A percentile compares a stretch with the other conserved stretches of the same genome.
These are phyloP conservation scores for Starmerella etchellsii DNA, from an alignment of 805 yeast species.

Conservation along the genomic window DNA sequence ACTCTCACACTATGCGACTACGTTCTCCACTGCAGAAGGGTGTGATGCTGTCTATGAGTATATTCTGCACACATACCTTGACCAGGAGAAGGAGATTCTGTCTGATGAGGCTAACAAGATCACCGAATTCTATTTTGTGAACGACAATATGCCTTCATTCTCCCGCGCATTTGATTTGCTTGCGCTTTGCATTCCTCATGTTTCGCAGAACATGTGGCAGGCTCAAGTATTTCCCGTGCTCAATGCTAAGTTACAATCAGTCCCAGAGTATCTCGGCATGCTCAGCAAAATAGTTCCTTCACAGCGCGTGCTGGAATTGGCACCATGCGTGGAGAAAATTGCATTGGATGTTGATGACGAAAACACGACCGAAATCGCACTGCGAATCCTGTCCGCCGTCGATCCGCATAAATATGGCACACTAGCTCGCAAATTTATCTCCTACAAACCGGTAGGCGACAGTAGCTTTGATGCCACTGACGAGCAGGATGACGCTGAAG, in stretches of 20 bases:
- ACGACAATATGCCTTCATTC: not conserved
- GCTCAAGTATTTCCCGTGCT: not conserved
- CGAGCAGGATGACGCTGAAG: not conserved
- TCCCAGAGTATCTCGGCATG: not conserved
- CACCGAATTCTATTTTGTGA: not conserved
- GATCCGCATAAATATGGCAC: not conserved
- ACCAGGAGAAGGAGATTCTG: not conserved
- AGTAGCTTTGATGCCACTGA: not conserved
- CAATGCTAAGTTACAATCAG: too few relatives aligned
- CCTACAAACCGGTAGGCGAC: too few relatives aligned
- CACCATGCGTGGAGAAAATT: too few relatives aligned
- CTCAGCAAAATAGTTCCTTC: not conserved
- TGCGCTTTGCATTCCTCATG: not conserved
- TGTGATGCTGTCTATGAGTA: slow-evolving; percentile 2
- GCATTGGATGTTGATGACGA: too few relatives aligned
- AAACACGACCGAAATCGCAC: not conserved
- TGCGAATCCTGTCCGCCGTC: not conserved
- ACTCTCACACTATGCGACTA: not conserved
- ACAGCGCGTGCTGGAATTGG: not conserved
- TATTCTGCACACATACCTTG: not conserved
- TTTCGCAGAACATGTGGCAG: not conserved
- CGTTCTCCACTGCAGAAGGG: not conserved
- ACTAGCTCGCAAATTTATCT: not conserved
- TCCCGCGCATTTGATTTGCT: slow-evolving; percentile 2
- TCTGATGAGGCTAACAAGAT: slow-evolving; percentile 2